phyloP scores from a whole-genome alignment of 805 yeast species.

The Candida ovalis region DNA sequence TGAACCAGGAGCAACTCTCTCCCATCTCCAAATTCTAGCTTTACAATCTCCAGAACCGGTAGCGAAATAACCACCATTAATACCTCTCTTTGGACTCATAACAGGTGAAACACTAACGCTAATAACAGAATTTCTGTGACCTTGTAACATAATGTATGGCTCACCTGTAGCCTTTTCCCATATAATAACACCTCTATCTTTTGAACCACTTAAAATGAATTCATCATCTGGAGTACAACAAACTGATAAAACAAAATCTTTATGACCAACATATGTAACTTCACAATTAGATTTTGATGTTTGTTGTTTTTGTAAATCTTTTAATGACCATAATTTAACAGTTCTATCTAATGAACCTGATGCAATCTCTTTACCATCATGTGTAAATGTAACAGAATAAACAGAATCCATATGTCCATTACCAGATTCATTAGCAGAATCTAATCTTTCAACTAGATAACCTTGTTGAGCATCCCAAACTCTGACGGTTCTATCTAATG shows the following conservation, averaged over 20 bases:
- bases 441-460: conserved; percentile 85
- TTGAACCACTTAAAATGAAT: conserved; percentile 89
- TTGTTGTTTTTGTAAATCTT: conserved; percentile 47
- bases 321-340: conserved; percentile 92
- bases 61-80: conserved; percentile 82
- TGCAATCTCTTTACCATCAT: conserved; percentile 86
- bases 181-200: conserved; percentile 94
- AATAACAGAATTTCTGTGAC: conserved; percentile 93
- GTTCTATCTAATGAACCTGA: conserved; percentile 95
- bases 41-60: conserved; percentile 97
- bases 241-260: conserved; percentile 91
- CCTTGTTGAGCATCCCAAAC: conserved; percentile 97
- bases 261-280: conserved; percentile 92
- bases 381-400: conserved; percentile 89
- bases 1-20: conserved; percentile 30
- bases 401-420: conserved; percentile 97
- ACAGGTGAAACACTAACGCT: conserved; percentile 88
- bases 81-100: conserved; percentile 46
- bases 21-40: conserved; percentile 95
- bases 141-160: conserved; percentile 92
- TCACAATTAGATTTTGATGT: conserved; percentile 63
- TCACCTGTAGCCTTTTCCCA: conserved; percentile 94
- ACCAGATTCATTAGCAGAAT: conserved; percentile 80
- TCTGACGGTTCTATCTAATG: conserved; percentile 89
- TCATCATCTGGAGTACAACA: conserved; percentile 92